A percentile compares a stretch with the other conserved stretches of the same genome.
Conservation (phyloP, 2,329 filamentous ascomycete species). For the Hymenoscyphus occultus region DNA sequence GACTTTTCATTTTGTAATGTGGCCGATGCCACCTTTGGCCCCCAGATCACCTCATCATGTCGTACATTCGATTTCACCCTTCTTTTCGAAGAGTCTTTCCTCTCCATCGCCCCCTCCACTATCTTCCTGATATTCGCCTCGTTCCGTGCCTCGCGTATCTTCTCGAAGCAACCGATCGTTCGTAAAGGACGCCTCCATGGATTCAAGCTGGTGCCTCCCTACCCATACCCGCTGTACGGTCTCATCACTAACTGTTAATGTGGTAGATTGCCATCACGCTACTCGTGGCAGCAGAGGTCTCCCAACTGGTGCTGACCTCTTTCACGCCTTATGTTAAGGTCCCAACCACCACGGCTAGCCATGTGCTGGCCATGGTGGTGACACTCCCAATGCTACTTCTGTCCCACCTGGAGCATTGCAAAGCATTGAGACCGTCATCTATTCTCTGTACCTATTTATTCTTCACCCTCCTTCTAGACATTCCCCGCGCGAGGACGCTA, state of each 20-base stretch:
- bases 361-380: not conserved
- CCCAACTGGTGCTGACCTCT: no score
- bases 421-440: conserved; percentile 19
- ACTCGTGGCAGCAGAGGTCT: no score
- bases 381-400: not conserved
- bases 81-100: conserved; percentile 13
- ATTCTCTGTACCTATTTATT: conserved; percentile 23
- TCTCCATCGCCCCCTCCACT: conserved; percentile 10
- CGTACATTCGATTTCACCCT: conserved; percentile 19
- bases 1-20: not conserved
- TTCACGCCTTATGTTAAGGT: conserved; percentile 20
- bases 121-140: conserved; percentile 12
- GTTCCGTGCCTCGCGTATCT: conserved; percentile 3
- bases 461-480: conserved; percentile 20
- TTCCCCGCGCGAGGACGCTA: conserved; percentile 22
- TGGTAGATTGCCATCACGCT: no score
- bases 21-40: no score
- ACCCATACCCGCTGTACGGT: no score
- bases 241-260: no score
- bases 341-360: conserved; percentile 8
- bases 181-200: no score
- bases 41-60: no score
- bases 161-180: not conserved
- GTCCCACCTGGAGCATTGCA: conserved; percentile 19
- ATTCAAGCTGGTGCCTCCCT: no score